Conservation (phyloP, 148 eudicot genomes). For the Camellia lanceoleosa region DNA sequence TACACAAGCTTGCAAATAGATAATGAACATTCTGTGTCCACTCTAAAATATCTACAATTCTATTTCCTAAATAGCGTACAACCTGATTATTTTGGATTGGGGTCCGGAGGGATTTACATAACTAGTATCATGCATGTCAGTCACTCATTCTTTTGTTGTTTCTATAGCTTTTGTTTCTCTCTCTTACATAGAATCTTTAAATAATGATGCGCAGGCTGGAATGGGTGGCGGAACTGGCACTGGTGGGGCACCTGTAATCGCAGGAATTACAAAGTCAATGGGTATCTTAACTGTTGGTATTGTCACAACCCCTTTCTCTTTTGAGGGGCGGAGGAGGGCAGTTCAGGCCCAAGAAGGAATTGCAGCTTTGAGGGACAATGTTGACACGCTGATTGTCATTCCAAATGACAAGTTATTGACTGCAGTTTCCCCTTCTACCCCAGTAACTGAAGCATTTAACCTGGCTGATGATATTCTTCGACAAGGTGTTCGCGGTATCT, state of each 20-base stretch:
- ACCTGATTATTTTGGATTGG: neutral
- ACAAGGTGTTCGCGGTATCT: conserved; percentile 99
- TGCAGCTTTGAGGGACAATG: conserved; percentile 95
- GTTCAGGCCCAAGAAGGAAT: conserved; percentile 99
- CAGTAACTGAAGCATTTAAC: conserved; percentile 97
- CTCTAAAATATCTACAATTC: neutral
- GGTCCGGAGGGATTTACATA: neutral
- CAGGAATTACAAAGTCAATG: conserved; percentile 90
- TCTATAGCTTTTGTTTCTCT: conserved; percentile 6
- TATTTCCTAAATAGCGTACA: neutral
- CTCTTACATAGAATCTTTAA: conserved; percentile 6
- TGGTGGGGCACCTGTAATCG: conserved; percentile 96
- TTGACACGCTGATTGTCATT: conserved; percentile 92
- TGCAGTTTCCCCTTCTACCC: conserved; percentile 94
- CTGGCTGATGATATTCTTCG: conserved; percentile 98
- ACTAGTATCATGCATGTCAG: neutral
- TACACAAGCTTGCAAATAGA: neutral
- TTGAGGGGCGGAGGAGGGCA: conserved; percentile 94
- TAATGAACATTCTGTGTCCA: neutral
- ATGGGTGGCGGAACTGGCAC: conserved; percentile 99
- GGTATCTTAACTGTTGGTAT: conserved; percentile 99
- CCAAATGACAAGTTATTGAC: conserved; percentile 96
- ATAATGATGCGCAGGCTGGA: conserved; percentile 70
- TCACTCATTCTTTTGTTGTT: neutral
- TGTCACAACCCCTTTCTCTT: conserved; percentile 93